These are phyloP conservation scores for Xerocomus spinulosus DNA, from an alignment of 768 basidiomycete species.

Conservation along the genomic window DNA sequence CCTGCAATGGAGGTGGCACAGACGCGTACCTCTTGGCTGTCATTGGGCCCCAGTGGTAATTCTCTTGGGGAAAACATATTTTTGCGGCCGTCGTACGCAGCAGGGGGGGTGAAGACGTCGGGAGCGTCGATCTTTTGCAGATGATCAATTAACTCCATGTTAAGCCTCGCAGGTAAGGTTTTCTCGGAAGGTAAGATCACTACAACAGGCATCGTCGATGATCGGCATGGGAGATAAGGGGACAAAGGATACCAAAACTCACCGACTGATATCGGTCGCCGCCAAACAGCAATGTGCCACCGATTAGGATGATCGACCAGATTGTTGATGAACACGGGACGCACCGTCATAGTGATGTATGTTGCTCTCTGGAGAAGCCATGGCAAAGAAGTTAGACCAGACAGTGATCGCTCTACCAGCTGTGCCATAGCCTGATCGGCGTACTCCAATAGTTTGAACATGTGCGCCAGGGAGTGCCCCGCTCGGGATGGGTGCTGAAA, in stretches of 20 bases:
- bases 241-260: not conserved
- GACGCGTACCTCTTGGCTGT: conserved; percentile 47
- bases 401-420: conserved; percentile 45
- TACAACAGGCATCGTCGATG: conserved; percentile 18
- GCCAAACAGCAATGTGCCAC: not conserved
- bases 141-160: conserved; percentile 63
- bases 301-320: conserved; percentile 21
- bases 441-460: conserved; percentile 59
- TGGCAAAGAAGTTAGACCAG: conserved; percentile 59
- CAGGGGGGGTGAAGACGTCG: conserved; percentile 66
- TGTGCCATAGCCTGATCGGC: conserved; percentile 58
- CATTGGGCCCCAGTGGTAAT: conserved; percentile 52
- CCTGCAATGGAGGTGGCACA: not conserved
- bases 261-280: conserved; percentile 18
- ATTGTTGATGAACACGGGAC: conserved; percentile 31
- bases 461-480: conserved; percentile 32
- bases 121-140: conserved; percentile 58
- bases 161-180: conserved; percentile 58
- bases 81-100: conserved; percentile 77
- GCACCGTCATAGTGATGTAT: conserved; percentile 80
- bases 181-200: conserved; percentile 70
- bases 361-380: conserved; percentile 53
- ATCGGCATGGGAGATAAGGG: conserved; percentile 10
- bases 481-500: conserved; percentile 32
- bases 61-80: conserved; percentile 63